phyloP scores from a whole-genome alignment of 2,329 filamentous ascomycete genomes.

The Pyrenochaeta sp. region DNA sequence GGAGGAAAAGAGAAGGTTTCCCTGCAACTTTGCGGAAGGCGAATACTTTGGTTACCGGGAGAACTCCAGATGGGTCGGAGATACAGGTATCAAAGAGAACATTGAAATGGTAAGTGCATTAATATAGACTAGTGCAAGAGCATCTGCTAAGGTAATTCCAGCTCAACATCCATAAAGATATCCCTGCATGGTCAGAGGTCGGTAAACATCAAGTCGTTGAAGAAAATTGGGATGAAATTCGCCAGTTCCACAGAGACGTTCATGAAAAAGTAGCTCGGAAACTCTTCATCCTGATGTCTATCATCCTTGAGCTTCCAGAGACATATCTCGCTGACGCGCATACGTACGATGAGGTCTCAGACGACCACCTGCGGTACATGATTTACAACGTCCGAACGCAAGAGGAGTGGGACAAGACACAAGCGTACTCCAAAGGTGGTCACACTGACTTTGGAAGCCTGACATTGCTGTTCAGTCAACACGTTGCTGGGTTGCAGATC shows the following conservation, averaged over 20 bases:
- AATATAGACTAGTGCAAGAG: constrained; percentile 4
- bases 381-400: constrained; percentile 24
- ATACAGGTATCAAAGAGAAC: constrained; percentile 49
- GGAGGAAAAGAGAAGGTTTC: constrained; percentile 20
- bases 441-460: constrained; percentile 65
- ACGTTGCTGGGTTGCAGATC: constrained; percentile 64
- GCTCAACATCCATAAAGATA: constrained; percentile 24
- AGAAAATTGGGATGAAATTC: constrained; percentile 20
- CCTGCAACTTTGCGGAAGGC: constrained; percentile 19
- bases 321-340: constrained; percentile 23
- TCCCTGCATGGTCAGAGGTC: constrained; percentile 11
- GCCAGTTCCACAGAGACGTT: constrained; percentile 31
- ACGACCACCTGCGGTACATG: constrained; percentile 30
- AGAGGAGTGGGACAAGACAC: constrained; percentile 42
- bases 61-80: constrained; percentile 42
- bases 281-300: constrained; percentile 52
- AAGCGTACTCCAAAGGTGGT: constrained; percentile 49
- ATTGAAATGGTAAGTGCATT: constrained; percentile 40
- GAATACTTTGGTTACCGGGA: constrained; percentile 28
- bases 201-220: constrained; percentile 14
- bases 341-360: constrained; percentile 18
- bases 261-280: constrained; percentile 48
- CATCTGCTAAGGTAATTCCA: constrained; percentile 8
- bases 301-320: constrained; percentile 25
- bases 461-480: constrained; percentile 65